Percentiles rank a stretch among this genome's conserved stretches.
phyloP scores from a whole-genome alignment of 1,139 yeast genomes.

The Kodamaea anthophila region DNA sequence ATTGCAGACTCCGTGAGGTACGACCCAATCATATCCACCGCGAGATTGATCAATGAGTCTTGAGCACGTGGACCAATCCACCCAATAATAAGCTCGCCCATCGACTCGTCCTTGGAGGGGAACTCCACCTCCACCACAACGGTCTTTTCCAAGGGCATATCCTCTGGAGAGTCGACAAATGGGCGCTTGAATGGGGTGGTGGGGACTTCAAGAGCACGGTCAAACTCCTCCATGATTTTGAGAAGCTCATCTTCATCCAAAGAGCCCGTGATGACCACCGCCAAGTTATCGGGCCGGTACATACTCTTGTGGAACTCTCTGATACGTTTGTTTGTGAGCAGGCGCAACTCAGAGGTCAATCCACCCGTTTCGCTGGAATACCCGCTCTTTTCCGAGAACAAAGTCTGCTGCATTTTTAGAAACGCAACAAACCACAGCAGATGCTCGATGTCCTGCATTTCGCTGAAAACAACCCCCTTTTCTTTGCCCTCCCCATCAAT shows the following conservation, averaged over 20 bases:
- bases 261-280: conserved; percentile 78
- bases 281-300: conserved; percentile 80
- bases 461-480: conserved; percentile 95
- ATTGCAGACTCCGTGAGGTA: conserved; percentile 75
- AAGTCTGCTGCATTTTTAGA: conserved; percentile 53
- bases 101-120: conserved; percentile 84
- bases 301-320: conserved; percentile 62
- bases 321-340: conserved; percentile 67
- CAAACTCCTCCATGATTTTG: conserved; percentile 56
- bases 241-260: conserved; percentile 72
- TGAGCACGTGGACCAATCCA: conserved; percentile 79
- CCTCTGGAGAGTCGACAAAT: conserved; percentile 67
- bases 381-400: conserved; percentile 62
- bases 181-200: conserved; percentile 52
- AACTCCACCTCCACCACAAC: conserved; percentile 56
- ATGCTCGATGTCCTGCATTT: conserved; percentile 91
- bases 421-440: conserved; percentile 71
- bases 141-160: conserved; percentile 37
- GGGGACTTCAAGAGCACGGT: conserved; percentile 43
- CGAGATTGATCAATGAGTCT: conserved; percentile 52
- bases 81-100: conserved; percentile 67
- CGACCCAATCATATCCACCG: conserved; percentile 64
- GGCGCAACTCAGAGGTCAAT: conserved; percentile 66
- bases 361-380: conserved; percentile 97
- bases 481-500: conserved; percentile 87